Evolutionary conservation across 495 filamentous ascomycete species (phyloP).

Genomic region (Penicillium samsonianum): DNA sequence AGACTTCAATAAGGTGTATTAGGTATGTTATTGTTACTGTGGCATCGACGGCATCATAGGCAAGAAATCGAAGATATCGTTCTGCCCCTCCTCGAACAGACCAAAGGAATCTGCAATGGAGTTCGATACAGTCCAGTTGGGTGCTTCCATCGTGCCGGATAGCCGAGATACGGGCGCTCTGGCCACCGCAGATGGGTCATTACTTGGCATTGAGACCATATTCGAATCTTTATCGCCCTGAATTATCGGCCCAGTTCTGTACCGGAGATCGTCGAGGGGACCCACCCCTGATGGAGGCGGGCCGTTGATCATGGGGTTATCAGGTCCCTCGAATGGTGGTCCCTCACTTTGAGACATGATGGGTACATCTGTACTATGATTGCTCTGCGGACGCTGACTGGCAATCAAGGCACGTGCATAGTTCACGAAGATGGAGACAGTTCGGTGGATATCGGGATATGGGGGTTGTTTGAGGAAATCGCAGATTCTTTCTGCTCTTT

Average conservation of each 20-base stretch:
- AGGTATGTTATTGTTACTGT: conserved; percentile 16
- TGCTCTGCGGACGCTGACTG: conserved; percentile 30
- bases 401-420: conserved; percentile 44
- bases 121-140: conserved; percentile 46
- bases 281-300: conserved; percentile 22
- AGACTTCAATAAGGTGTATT: neutral
- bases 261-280: conserved; percentile 26
- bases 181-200: conserved; percentile 25
- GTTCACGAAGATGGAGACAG: conserved; percentile 46
- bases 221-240: conserved; percentile 28
- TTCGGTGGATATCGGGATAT: conserved; percentile 47
- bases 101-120: conserved; percentile 48
- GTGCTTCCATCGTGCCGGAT: conserved; percentile 41
- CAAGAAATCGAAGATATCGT: conserved; percentile 48
- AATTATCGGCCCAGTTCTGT: conserved; percentile 20
- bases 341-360: conserved; percentile 22
- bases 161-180: conserved; percentile 36
- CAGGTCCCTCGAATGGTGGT: conserved; percentile 19
- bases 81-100: conserved; percentile 48
- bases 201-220: conserved; percentile 24
- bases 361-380: conserved; percentile 22
- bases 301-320: conserved; percentile 25
- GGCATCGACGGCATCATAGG: conserved; percentile 46
- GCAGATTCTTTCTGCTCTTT: conserved; percentile 40
- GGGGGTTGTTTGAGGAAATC: conserved; percentile 46